Conservation (phyloP, 2,329 filamentous ascomycete species). For the Ploettnerulaceae sp. region DNA sequence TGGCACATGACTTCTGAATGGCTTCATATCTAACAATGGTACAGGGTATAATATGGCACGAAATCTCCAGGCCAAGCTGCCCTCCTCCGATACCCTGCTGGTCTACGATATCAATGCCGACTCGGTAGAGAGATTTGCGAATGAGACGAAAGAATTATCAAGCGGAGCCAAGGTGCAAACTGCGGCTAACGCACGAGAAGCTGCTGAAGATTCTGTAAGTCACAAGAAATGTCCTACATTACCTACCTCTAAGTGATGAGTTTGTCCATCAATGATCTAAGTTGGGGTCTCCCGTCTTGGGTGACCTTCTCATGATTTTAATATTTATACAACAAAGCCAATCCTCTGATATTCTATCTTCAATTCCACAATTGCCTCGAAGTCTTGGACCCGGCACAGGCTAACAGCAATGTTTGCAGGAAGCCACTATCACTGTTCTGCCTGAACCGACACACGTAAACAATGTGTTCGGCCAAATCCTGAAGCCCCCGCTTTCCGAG, state of each 20-base stretch:
- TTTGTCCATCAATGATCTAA: conserved; percentile 33
- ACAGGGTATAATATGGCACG: conserved; percentile 68
- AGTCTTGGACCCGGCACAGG: background rate
- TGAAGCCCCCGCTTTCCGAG: conserved; percentile 52
- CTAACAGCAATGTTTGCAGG: conserved; percentile 47
- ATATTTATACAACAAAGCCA: conserved; percentile 30
- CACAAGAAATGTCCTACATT: background rate
- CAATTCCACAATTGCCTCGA: background rate
- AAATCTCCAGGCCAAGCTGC: conserved; percentile 63
- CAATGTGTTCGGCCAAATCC: conserved; percentile 72
- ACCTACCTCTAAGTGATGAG: conserved; percentile 16
- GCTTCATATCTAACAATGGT: conserved; percentile 17
- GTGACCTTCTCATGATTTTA: conserved; percentile 30
- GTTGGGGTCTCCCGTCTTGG: conserved; percentile 30
- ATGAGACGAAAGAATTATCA: conserved; percentile 37
- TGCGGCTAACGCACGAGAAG: conserved; percentile 52
- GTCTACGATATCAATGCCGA: conserved; percentile 62
- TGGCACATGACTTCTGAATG: conserved; percentile 11
- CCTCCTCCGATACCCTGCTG: conserved; percentile 55
- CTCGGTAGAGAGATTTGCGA: conserved; percentile 50
- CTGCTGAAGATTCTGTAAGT: conserved; percentile 41
- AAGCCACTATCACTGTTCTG: conserved; percentile 81
- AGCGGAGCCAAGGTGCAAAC: conserved; percentile 47
- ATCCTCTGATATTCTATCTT: conserved; percentile 29
- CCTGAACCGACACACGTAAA: conserved; percentile 87